Evolutionary conservation across 2,329 filamentous ascomycete species (phyloP), one percentile per base, ranked within the genome.

Genomic region (Neofusicoccum laricinum): DNA sequence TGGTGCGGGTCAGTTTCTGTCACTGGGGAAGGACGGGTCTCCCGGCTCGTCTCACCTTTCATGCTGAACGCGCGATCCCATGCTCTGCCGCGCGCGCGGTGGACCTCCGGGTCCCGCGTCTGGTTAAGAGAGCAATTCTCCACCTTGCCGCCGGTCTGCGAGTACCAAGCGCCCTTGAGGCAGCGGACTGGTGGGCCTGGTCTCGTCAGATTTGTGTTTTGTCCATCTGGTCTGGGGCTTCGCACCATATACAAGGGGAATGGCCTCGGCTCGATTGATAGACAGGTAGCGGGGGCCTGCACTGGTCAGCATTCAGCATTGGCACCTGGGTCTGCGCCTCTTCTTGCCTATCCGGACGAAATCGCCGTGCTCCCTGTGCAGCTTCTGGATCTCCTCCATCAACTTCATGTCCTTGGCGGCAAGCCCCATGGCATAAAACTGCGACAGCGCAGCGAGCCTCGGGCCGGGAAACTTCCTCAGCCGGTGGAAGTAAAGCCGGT

Each of bases 401-500:
- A 50, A 14, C 40, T 53, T 40, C 38, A 57, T 61, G 25, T 41
- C 36, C 51, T 49, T 64, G 25, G 40, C 45, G 8, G 32, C 59
- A 30, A 55, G 14, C 17, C 48, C 57, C 48, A 49, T 50, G 6
- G 46, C 32, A 19, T 57, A 62, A 38, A 53, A 65, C 49, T 57
- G 61, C 11, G 64, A 57, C 6, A 63, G 11, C 15, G 32, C 49
- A 4, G 59, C 57, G n/a, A 49, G 40, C 12, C 30, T 21, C 2
- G 64, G 64, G 3, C 57, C 58, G 11, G 64, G 58, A 19, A 65
- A 65, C 36, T 73, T 70, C 19, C 53, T 70, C n/a, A 80, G 69
- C 4, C 74, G 75, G 61, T 80, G 79, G 65, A 79, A 79, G 59
- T 77, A 73, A 2, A 72, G 64, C 14, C 79, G 73, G 68, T 81